Evolutionary conservation across 495 filamentous ascomycete genomes (phyloP), one percentile per base, ranked within the genome.

Genomic region (Talaromyces ruber): DNA sequence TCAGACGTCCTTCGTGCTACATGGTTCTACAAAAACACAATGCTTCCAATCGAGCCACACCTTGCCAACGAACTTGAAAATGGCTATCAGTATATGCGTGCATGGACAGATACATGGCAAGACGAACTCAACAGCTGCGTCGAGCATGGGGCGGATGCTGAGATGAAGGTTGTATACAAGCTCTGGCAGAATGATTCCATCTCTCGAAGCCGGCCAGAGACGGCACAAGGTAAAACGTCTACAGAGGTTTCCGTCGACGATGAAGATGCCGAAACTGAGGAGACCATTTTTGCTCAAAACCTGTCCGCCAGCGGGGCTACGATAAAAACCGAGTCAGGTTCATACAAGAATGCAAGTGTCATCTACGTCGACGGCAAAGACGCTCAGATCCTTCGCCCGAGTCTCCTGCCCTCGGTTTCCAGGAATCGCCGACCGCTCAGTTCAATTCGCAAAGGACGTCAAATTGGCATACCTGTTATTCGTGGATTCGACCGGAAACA

Each of bases 21-120:
- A 0, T 98, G 94, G 94, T 98, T 98, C 69, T 98, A 97, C 72
- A 88, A 86, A 68, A 92, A 97, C 68, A 92, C 90, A 3, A 95
- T 97, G 90, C 75, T 88, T 28, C 94, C 94, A 1, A 86, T 98
- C 8, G 90, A 96, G 66, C 82, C 89, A 4, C 80, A 85, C n/a
- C 87, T 96, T 39, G 93, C 94, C 29, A 98, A 97, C 70, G 90
- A 91, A 69, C 80, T 98, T 0, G 94, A 98, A 66, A 83, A 84
- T 28, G 94, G 94, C 21, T 98, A 96, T 70, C 74, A 84, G 34
- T 89, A 94, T 64, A 80, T 98, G 43, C 87, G 87, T 57, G 90
- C 91, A 0, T 97, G 93, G 89, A 92, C 90, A 1, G 82, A 94
- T 64, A 96, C 93, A 1, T 98, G 95, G 92, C 82, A 82, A 54